Evolutionary conservation across 208 protist genomes (phyloP), one percentile per base, ranked within the genome.

Genomic region (Angomonas ambiguus): DNA sequence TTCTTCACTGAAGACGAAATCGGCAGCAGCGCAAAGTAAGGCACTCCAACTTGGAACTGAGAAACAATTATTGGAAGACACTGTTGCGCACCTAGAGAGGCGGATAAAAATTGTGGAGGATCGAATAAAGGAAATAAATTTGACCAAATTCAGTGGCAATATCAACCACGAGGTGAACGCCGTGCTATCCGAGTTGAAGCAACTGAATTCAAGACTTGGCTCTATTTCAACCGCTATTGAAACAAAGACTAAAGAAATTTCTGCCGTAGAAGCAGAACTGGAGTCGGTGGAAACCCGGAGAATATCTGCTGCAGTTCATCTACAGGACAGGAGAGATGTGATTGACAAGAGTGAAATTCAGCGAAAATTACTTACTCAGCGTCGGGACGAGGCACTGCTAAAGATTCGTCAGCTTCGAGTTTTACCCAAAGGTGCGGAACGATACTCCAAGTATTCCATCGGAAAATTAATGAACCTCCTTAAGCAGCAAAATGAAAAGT

Each of bases 321-420:
- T 82, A n/a, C 79, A 93, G 68, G 80, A 92, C 59, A 67, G 74
- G 11, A 85, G 82, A 56, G 87, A 85, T 27, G 22, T 74, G 49
- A 72, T 91, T 24, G 84, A 88, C 58, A 74, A 69, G 57, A 75
- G 66, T 3, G 80, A 91, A 55, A 71, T 81, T 51, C 77, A 94
- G 51, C 83, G 83, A 22, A 82, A 62, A 33, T 69, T 93, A 53
- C 78, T 92, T 32, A 20, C 91, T 31, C 81, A 93, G 60, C 83
- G 89, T 18, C 72, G 82, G 22, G 95, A 98, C 28, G 93, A 98
- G 34, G 77, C 80, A 28, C 60, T 81, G 22, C 62, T 85, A 24
- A 96, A 98, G 76, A 94, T 99, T 30, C 82, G 91, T 6, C 79
- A 96, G 63, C 81, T 98, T 2, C 96, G 97, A 41, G 70, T 94